Evolutionary conservation across 1,284 basidiomycete species (phyloP).

Genomic region (Caloboletus firmus): DNA sequence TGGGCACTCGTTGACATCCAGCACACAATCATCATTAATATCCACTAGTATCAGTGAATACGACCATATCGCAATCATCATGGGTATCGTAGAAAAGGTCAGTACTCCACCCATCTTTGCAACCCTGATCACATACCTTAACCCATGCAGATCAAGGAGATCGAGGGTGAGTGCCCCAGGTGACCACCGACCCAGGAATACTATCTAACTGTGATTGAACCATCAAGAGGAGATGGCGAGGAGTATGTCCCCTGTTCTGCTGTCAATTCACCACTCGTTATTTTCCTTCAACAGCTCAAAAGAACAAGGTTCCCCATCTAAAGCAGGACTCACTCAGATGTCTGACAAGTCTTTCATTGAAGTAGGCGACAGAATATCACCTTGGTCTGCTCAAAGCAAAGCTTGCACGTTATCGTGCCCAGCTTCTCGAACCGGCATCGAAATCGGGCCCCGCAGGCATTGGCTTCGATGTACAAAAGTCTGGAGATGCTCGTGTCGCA

Average conservation of each 20-base stretch:
- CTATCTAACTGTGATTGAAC: conserved; percentile 11
- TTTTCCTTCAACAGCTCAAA: conserved; percentile 63
- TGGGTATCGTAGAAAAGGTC: conserved; percentile 92
- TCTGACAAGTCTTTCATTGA: conserved; percentile 29
- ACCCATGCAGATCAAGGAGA: conserved; percentile 77
- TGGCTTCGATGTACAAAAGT: conserved; percentile 94
- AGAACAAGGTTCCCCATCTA: conserved; percentile 68
- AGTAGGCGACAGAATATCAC: conserved; percentile 89
- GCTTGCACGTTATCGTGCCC: conserved; percentile 87
- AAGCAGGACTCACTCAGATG: neutral
- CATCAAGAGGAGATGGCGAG: conserved; percentile 89
- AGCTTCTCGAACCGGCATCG: conserved; percentile 81
- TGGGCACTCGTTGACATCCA: neutral
- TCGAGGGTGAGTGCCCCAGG: conserved; percentile 67
- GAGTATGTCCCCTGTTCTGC: conserved; percentile 39
- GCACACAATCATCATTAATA: neutral
- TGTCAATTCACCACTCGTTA: conserved; percentile 5
- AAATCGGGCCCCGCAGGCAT: conserved; percentile 83
- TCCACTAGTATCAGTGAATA: neutral
- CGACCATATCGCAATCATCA: conserved; percentile 39
- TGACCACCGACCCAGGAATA: neutral
- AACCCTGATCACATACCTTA: neutral
- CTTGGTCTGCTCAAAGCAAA: conserved; percentile 88
- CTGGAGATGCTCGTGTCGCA: conserved; percentile 90
- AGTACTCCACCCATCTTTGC: conserved; percentile 1